These are phyloP conservation scores for Melaleuca quinquenervia DNA, from an alignment of 345 rosid genomes.

Conservation along the genomic window DNA sequence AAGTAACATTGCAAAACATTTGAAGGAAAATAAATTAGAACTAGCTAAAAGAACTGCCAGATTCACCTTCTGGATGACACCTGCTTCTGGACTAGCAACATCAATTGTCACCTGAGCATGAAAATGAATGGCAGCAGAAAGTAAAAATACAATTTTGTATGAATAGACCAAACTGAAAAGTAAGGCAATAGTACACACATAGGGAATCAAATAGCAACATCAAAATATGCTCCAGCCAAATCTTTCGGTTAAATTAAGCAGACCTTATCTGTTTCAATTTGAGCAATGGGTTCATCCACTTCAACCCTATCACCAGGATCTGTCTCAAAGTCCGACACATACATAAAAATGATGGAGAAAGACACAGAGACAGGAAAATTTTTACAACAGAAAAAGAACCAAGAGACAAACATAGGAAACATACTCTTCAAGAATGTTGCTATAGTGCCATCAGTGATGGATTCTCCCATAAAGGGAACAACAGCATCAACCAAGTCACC, in stretches of 20 bases:
- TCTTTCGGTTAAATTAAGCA: neutral
- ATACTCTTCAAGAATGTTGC: constrained; percentile 65
- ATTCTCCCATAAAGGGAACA: constrained; percentile 90
- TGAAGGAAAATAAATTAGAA: neutral
- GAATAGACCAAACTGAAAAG: neutral
- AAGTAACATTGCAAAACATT: neutral
- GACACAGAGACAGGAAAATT: neutral
- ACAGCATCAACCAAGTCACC: constrained; percentile 62
- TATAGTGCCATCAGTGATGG: constrained; percentile 77
- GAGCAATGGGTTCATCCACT: constrained; percentile 87
- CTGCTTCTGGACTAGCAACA: constrained; percentile 78
- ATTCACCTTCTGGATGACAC: constrained; percentile 25
- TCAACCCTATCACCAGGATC: constrained; percentile 93
- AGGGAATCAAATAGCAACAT: neutral
- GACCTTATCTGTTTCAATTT: constrained; percentile 98
- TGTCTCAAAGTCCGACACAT: constrained; percentile 17
- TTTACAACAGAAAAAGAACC: neutral
- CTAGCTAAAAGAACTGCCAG: neutral
- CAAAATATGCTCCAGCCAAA: neutral
- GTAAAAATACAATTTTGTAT: neutral
- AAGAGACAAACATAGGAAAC: constrained; percentile 1
- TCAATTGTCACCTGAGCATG: constrained; percentile 66
- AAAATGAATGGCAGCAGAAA: neutral
- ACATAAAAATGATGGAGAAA: neutral
- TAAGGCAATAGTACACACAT: neutral